Evolutionary conservation across 352 stramenopile species (phyloP), one percentile per base, ranked within the genome.

Genomic region (Bremia lactucae): DNA sequence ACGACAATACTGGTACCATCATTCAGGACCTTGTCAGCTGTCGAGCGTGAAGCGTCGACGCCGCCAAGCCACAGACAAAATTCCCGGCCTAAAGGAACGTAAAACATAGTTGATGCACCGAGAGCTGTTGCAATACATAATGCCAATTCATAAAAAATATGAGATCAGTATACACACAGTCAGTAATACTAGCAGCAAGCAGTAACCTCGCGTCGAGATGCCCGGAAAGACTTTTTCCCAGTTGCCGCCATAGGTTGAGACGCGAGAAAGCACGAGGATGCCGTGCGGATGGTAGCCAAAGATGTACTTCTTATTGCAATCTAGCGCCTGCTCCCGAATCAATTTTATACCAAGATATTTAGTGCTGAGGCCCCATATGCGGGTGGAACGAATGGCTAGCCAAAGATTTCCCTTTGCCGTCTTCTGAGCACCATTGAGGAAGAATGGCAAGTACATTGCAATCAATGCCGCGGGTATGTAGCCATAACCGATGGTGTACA

Each of bases 221-320:
- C 49, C 65, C 10, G 75, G 72, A 47, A 87, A 87, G 6, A 83
- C 38, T 31, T 72, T 75, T 42, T 85, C 75, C 72, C 73, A 87
- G 46, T 65, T 79, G 35, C 75, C 68, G 11, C 52, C 75, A 34
- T 83, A 81, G 11, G 59, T 72, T 6, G 75, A 63, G 24, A 87
- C 46, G n/a, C 75, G 72, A 23, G 75, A 87, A 16, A 87, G 46
- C 10, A 87, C 62, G 34, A 87, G 73, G 55, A 87, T 85, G 19
- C 72, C 75, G 42, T 87, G 75, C 15, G 75, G 75, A 41, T 88
- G 72, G 46, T 68, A 84, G 33, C 65, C 72, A 41, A 87, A 87
- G 26, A 87, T 63, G 56, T 81, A 85, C 50, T 76, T 78, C 59
- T 85, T 80, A 26, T 26, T 62, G 23, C 51, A 49, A 42, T 87